Evolutionary conservation across 345 rosid genomes (phyloP).

Genomic region (Crucihimalaya himalaica): DNA sequence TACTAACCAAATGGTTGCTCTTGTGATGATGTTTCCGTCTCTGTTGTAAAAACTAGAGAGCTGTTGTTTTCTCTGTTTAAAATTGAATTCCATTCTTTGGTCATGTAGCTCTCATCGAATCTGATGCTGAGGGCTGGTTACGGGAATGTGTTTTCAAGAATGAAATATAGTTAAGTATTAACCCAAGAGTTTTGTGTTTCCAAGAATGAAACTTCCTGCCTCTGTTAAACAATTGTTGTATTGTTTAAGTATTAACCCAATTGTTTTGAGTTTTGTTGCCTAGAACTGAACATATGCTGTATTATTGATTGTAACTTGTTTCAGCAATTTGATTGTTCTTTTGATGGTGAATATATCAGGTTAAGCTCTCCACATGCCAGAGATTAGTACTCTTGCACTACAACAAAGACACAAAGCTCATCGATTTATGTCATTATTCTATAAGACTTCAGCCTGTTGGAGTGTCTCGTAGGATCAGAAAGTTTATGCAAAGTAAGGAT

Average conservation of each 20-base stretch:
- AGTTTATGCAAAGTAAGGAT: slow-evolving; percentile 83
- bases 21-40: too few relatives aligned
- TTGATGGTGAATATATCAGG: slow-evolving; percentile 54
- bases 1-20: too few relatives aligned
- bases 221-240: slow-evolving; percentile 82
- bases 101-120: too few relatives aligned
- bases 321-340: slow-evolving; percentile 11
- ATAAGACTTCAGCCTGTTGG: slow-evolving; percentile 88
- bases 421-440: slow-evolving; percentile 91
- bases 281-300: slow-evolving; percentile 4
- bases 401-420: slow-evolving; percentile 82
- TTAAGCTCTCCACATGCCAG: slow-evolving; percentile 90
- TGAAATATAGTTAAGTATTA: too few relatives aligned
- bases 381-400: slow-evolving; percentile 87
- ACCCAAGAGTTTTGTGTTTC: slow-evolving; percentile 89
- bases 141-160: too few relatives aligned
- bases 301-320: slow-evolving; percentile 17
- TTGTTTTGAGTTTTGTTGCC: too few relatives aligned
- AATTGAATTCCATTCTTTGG: too few relatives aligned
- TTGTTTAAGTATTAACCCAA: too few relatives aligned
- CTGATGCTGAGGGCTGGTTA: too few relatives aligned
- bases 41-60: too few relatives aligned
- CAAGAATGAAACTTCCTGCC: slow-evolving; percentile 85
- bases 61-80: too few relatives aligned
- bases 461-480: slow-evolving; percentile 82